Evolutionary conservation across 164 flowering plant genomes (phyloP), one percentile per base, ranked within the genome.

Genomic region (Liriodendron chinense): DNA sequence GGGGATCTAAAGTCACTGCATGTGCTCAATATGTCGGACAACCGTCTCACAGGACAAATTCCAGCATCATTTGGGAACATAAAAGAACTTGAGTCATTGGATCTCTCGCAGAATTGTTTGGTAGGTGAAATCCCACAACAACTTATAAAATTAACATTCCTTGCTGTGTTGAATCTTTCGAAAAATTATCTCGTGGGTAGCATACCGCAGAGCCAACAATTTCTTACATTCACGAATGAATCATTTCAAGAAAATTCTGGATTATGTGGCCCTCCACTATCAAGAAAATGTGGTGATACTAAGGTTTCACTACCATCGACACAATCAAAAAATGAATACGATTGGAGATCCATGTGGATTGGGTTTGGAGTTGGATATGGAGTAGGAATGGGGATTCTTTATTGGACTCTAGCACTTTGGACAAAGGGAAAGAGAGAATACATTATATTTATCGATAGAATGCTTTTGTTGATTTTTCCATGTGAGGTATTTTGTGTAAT

Each of bases 151-250:
- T 1, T 61, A 34, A 34, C 43, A 34, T 34, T 34, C 5, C 43
- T 34, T 1, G 43, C 0, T 4, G 43, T 34, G 0, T 0, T 34
- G 43, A 0, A 34, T 0, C 43, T 34, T 0, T 34, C 43, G 0
- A 6, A 34, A 0, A 1, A 61, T 1, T n/a, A 3, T n/a, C 1
- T 61, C 0, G 0, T 7, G 0, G 64, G 64, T 0, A 0, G 0
- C 21, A 61, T 61, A 61, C 64, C 64, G 22, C 64, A 61, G 16
- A 0, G 64, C n/a, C 2, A 0, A 1, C 70, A 67, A 14, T 67
- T 67, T 1, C 2, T 1, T 6, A 67, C 70, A 14, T 67, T 67
- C 3, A 23, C 47, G 0, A 7, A 67, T 2, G 1, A 12, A 2
- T 67, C 48, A 7, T 67, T 25, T 20, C 1, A 1, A 5, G 70